phyloP scores from a whole-genome alignment of 495 filamentous ascomycete species.

The Penicillium dipodomyicola region DNA sequence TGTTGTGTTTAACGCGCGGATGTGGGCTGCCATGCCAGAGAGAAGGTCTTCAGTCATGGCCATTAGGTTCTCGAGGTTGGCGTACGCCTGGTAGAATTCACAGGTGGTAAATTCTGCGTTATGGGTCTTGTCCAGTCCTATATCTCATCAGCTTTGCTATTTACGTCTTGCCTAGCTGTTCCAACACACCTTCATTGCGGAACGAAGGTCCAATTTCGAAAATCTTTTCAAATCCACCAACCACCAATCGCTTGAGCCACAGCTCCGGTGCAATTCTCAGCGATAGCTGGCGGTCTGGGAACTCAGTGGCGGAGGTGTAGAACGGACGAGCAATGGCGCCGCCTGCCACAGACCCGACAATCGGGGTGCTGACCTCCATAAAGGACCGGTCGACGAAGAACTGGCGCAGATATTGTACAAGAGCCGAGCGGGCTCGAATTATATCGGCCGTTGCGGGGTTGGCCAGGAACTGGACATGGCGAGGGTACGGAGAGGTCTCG shows the following conservation, averaged over 20 bases:
- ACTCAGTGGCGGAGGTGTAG: slow-evolving; percentile 67
- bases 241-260: slow-evolving; percentile 88
- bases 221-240: slow-evolving; percentile 84
- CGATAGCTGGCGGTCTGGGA: slow-evolving; percentile 63
- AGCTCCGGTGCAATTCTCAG: slow-evolving; percentile 90
- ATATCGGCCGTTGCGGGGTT: slow-evolving; percentile 63
- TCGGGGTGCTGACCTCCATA: slow-evolving; percentile 85
- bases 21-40: slow-evolving; percentile 52
- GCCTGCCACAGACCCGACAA: slow-evolving; percentile 70
- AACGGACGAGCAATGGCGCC: slow-evolving; percentile 88
- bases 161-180: neutral
- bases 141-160: slow-evolving; percentile 2
- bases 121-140: slow-evolving; percentile 80
- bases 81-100: slow-evolving; percentile 91
- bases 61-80: slow-evolving; percentile 74
- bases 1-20: slow-evolving; percentile 47
- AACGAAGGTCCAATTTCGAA: slow-evolving; percentile 95
- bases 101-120: slow-evolving; percentile 97
- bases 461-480: slow-evolving; percentile 79
- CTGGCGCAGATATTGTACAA: slow-evolving; percentile 70
- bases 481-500: slow-evolving; percentile 63
- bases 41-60: slow-evolving; percentile 67
- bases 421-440: slow-evolving; percentile 67
- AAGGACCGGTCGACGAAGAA: slow-evolving; percentile 71
- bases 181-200: slow-evolving; percentile 77